These are phyloP conservation scores for Cladosporium halotolerans DNA, from an alignment of 2,329 filamentous ascomycete genomes.

Conservation along the genomic window DNA sequence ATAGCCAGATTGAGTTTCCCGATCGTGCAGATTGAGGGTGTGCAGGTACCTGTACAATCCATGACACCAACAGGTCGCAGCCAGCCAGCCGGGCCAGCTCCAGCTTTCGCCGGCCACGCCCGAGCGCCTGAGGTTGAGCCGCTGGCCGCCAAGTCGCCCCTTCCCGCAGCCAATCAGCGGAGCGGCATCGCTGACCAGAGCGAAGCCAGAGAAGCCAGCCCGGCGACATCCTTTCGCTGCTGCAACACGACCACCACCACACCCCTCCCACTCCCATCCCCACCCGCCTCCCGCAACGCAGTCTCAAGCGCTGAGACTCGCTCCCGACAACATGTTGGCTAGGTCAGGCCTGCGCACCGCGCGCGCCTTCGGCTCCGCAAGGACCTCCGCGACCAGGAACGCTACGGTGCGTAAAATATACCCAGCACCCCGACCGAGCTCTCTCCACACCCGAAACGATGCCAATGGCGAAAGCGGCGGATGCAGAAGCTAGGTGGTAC, in stretches of 20 bases:
- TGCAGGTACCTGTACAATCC: no score
- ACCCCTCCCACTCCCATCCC: slow-evolving; percentile 4
- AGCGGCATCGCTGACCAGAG: background rate
- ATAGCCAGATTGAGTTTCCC: no score
- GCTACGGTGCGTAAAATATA: slow-evolving; percentile 36
- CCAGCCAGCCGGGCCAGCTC: no score
- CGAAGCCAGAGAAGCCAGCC: background rate
- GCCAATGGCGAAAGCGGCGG: background rate
- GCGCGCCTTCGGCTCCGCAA: slow-evolving; percentile 81
- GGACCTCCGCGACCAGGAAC: slow-evolving; percentile 45
- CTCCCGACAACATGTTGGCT: slow-evolving; percentile 74
- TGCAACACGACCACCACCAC: slow-evolving; percentile 7
- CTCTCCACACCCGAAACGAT: background rate
- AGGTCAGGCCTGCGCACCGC: slow-evolving; percentile 83
- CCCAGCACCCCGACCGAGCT: background rate
- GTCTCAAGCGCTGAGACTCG: slow-evolving; percentile 30
- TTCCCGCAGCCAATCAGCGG: background rate
- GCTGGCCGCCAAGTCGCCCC: background rate
- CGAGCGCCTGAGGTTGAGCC: no score
- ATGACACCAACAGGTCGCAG: no score
- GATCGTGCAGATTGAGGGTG: no score
- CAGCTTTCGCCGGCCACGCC: no score
- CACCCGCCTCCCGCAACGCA: slow-evolving; percentile 36
- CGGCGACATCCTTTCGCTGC: background rate
- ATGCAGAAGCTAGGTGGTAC: slow-evolving; percentile 8